Conservation (phyloP, 805 yeast species). For the Teunomyces kruisii region DNA sequence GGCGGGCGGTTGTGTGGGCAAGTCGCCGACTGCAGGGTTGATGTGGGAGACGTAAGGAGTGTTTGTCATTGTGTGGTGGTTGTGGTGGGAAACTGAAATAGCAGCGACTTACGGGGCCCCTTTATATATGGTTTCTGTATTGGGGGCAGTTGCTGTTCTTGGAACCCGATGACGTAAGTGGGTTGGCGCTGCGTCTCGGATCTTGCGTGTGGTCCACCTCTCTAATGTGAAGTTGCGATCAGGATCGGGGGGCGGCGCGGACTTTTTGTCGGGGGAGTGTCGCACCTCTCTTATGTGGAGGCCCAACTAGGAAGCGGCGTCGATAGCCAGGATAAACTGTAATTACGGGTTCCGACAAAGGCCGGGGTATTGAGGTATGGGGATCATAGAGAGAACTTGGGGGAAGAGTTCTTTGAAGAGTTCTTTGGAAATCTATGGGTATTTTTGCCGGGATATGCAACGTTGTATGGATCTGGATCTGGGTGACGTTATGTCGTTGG, state of each 20-base stretch:
- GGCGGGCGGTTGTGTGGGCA: slow-evolving; percentile 56
- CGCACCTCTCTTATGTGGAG: no score
- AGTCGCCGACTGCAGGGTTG: slow-evolving; percentile 44
- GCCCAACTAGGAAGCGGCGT: not conserved
- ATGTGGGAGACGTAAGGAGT: slow-evolving; percentile 14
- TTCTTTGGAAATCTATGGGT: no score
- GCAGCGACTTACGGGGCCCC: not conserved
- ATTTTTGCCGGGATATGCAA: no score
- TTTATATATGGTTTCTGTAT: not conserved
- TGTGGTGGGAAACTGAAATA: not conserved
- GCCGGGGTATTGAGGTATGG: no score
- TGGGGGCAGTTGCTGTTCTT: not conserved
- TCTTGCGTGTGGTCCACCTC: not conserved
- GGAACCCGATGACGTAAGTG: not conserved
- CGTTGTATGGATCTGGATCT: no score
- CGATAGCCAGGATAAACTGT: no score
- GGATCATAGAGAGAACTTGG: no score
- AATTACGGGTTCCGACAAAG: no score
- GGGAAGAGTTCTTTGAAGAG: no score
- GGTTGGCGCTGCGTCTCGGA: not conserved
- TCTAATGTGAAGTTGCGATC: not conserved
- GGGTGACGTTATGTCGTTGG: no score
- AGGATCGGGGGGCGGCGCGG: no score
- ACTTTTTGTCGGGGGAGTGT: no score
- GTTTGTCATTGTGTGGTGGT: not conserved